These are phyloP conservation scores for Chenopodium quinoa DNA, from an alignment of 148 eudicot species.

Conservation along the genomic window DNA sequence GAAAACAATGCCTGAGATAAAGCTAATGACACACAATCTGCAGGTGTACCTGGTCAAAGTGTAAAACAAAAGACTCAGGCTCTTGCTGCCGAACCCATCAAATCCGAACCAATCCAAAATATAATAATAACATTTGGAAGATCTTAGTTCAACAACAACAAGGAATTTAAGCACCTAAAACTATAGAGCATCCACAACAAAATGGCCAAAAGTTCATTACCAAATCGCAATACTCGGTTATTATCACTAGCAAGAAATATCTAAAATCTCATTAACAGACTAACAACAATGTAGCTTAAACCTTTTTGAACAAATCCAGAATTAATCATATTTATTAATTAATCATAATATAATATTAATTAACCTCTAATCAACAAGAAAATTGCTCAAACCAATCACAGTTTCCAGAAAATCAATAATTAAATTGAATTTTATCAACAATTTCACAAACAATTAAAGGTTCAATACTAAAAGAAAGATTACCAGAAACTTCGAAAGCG, in stretches of 20 bases:
- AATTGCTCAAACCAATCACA: slow-evolving; percentile 2
- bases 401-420: background rate
- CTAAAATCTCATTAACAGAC: background rate
- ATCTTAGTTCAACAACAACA: background rate
- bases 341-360: background rate
- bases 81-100: background rate
- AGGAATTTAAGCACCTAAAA: background rate
- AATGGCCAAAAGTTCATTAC: background rate
- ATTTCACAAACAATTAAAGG: background rate
- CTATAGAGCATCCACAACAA: background rate
- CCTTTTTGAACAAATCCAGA: background rate
- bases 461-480: background rate
- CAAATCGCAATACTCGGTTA: too few relatives aligned
- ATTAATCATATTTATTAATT: background rate
- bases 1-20: slow-evolving; percentile 84
- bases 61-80: slow-evolving; percentile 19
- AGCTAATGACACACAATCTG: slow-evolving; percentile 93
- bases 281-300: background rate
- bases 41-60: slow-evolving; percentile 78
- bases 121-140: background rate
- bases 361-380: too few relatives aligned
- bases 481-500: slow-evolving; percentile 91
- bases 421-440: background rate
- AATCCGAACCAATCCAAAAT: background rate
- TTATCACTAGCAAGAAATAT: background rate